phyloP scores from a whole-genome alignment of 2,329 filamentous ascomycete species.

The Aureobasidium sp. region DNA sequence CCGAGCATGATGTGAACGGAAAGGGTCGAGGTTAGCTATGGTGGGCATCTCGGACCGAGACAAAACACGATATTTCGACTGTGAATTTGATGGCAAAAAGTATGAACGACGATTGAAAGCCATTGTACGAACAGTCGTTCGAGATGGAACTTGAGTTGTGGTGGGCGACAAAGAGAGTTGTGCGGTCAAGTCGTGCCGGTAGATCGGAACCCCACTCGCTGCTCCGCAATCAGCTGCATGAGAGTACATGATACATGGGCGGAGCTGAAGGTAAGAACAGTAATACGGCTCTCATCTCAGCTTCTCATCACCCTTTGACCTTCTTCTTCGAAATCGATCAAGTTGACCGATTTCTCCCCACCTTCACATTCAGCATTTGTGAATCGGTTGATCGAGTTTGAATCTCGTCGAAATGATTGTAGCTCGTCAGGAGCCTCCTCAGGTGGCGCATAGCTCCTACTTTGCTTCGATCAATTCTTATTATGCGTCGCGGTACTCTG shows the following conservation, averaged over 20 bases:
- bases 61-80: not conserved
- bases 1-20: not conserved
- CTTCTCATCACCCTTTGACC: not conserved
- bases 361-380: not conserved
- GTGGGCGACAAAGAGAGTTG: not conserved
- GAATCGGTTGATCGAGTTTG: not conserved
- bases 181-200: not conserved
- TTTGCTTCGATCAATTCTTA: too few relatives aligned
- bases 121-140: not conserved
- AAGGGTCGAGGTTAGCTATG: not conserved
- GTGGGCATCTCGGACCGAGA: not conserved
- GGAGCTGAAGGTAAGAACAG: not conserved
- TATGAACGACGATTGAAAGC: not conserved
- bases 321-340: not conserved
- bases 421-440: not conserved
- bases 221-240: not conserved
- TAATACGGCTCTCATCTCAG: not conserved
- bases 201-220: conserved; percentile 7
- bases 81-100: not conserved
- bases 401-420: not conserved
- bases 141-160: too few relatives aligned
- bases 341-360: not conserved
- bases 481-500: not conserved
- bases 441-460: not conserved
- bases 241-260: not conserved